Percentiles rank a stretch among this genome's conserved stretches.
These are phyloP conservation scores for Exophiala alcalophila DNA, from an alignment of 2,329 filamentous ascomycete genomes.

Conservation along the genomic window DNA sequence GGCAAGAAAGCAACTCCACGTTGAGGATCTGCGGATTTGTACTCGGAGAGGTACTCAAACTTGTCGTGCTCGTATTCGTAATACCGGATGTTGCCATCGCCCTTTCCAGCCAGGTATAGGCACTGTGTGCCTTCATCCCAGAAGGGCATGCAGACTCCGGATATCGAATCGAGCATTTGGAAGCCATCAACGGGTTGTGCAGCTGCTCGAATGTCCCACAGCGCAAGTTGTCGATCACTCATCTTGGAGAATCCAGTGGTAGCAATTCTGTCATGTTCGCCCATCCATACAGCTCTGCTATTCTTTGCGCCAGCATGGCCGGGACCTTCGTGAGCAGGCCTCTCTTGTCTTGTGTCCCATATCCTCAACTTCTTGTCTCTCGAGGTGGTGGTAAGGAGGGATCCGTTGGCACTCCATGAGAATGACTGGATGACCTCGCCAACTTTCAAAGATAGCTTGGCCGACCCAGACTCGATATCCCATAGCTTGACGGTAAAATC, in stretches of 20 bases:
- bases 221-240: constrained; percentile 92
- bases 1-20: constrained; percentile 91
- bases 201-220: constrained; percentile 87
- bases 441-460: constrained; percentile 75
- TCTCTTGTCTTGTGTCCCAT: constrained; percentile 95
- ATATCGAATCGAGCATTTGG: constrained; percentile 87
- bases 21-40: constrained; percentile 95
- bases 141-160: constrained; percentile 98
- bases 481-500: constrained; percentile 94
- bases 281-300: constrained; percentile 94
- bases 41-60: constrained; percentile 94
- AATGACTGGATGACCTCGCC: constrained; percentile 91
- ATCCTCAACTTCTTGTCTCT: constrained; percentile 97
- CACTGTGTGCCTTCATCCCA: constrained; percentile 98
- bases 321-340: constrained; percentile 74
- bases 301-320: constrained; percentile 96
- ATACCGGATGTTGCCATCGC: constrained; percentile 98
- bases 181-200: constrained; percentile 84
- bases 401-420: constrained; percentile 90
- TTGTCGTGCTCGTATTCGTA: constrained; percentile 98
- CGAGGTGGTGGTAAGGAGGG: constrained; percentile 84
- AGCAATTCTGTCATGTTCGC: constrained; percentile 91
- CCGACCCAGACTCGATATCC: constrained; percentile 78
- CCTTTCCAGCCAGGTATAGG: constrained; percentile 94
- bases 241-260: constrained; percentile 97